Evolutionary conservation across 2,329 filamentous ascomycete species (phyloP).

Genomic region (Bipolaris cookei): DNA sequence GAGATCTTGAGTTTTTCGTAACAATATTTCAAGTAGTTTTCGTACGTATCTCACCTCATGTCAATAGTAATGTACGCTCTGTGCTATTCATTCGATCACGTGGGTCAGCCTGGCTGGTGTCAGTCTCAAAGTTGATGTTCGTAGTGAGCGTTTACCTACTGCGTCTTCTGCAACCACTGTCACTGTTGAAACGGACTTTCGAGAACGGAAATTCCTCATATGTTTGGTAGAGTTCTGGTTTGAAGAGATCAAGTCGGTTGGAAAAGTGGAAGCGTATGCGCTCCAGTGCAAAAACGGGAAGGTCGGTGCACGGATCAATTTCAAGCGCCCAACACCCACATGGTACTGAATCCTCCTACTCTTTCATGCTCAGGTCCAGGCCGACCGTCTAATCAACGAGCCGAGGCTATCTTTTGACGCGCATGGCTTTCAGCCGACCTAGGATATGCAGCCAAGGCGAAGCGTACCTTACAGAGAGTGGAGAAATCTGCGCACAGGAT

Average conservation of each 20-base stretch:
- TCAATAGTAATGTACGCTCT: neutral
- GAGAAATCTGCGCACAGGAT: neutral
- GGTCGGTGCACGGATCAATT: conserved; percentile 4
- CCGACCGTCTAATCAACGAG: neutral
- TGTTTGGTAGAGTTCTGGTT: neutral
- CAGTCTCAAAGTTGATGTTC: neutral
- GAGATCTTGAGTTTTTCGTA: neutral
- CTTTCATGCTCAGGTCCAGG: neutral
- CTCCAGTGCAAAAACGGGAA: neutral
- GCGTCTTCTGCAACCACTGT: neutral
- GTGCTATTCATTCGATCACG: neutral
- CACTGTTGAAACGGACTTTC: neutral
- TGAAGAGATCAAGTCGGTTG: neutral
- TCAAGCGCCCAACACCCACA: neutral
- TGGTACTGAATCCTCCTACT: neutral
- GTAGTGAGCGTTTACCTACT: neutral
- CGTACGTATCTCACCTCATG: conserved; percentile 4
- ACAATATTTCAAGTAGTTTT: neutral
- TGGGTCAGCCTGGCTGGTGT: neutral
- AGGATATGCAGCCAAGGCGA: neutral
- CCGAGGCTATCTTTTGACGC: neutral
- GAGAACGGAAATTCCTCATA: neutral
- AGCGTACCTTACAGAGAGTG: neutral
- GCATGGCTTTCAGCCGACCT: neutral
- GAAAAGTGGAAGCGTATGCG: neutral